phyloP scores from a whole-genome alignment of 352 stramenopile genomes.

The Globisporangium alternatum region DNA sequence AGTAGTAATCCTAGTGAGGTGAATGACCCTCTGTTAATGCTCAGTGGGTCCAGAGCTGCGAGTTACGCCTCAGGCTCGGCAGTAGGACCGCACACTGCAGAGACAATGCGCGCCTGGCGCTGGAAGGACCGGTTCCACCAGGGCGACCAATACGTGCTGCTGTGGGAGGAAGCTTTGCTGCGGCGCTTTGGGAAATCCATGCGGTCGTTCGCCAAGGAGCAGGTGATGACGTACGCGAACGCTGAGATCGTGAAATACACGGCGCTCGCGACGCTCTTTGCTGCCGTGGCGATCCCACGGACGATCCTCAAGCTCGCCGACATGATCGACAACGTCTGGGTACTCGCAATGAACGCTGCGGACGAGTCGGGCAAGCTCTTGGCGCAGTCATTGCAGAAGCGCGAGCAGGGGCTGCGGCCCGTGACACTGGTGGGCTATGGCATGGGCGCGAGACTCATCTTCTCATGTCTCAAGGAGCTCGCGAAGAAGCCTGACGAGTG shows the following conservation, averaged over 20 bases:
- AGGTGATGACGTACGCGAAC: constrained; percentile 65
- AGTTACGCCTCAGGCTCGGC: neutral
- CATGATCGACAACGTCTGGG: constrained; percentile 87
- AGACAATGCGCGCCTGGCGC: constrained; percentile 58
- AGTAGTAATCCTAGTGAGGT: neutral
- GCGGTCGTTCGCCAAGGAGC: constrained; percentile 68
- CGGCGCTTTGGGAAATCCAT: constrained; percentile 79
- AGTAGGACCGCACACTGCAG: neutral
- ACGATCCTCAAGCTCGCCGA: constrained; percentile 63
- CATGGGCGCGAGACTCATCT: constrained; percentile 88
- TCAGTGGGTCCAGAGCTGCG: constrained; percentile 22
- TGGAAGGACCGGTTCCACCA: constrained; percentile 84
- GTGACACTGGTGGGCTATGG: constrained; percentile 89
- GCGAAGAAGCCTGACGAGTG: constrained; percentile 54
- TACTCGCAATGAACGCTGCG: constrained; percentile 71
- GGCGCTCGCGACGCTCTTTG: constrained; percentile 67
- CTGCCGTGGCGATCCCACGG: constrained; percentile 68
- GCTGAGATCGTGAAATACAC: constrained; percentile 78
- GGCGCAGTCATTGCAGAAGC: constrained; percentile 56
- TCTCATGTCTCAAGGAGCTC: constrained; percentile 87
- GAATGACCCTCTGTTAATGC: constrained; percentile 45
- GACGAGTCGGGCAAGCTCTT: constrained; percentile 74
- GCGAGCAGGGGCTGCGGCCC: constrained; percentile 74
- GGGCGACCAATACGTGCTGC: constrained; percentile 79
- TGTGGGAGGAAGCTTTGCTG: constrained; percentile 73